Conservation (phyloP, 805 yeast genomes). For the Candida michaelii region DNA sequence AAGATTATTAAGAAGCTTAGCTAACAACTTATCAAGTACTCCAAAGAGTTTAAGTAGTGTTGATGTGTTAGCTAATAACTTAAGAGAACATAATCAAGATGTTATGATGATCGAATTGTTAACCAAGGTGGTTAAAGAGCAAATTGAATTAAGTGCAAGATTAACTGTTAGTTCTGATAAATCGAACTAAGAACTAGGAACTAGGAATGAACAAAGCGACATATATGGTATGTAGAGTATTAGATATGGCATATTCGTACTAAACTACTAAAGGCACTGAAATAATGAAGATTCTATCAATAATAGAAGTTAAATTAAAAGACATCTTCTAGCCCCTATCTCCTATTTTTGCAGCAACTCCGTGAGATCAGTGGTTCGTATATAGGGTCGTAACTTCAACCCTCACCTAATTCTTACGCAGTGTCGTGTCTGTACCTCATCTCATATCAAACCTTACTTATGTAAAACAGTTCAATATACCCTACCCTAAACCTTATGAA, state of each 20-base stretch:
- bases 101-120: conserved; percentile 78
- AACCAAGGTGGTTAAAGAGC: conserved; percentile 81
- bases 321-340: no score
- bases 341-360: no score
- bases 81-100: conserved; percentile 75
- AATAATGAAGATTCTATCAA: no score
- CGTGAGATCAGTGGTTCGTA: no score
- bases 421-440: conserved; percentile 6
- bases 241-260: conserved; percentile 8
- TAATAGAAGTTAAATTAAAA: no score
- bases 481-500: not conserved
- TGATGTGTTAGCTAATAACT: conserved; percentile 55
- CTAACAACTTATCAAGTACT: conserved; percentile 54
- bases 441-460: conserved; percentile 6
- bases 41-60: conserved; percentile 50
- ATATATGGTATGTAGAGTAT: not conserved
- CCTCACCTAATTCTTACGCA: not conserved
- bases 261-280: no score
- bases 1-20: conserved; percentile 65
- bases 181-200: conserved; percentile 20
- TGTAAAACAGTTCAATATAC: not conserved
- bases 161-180: conserved; percentile 49
- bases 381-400: no score
- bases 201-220: not conserved
- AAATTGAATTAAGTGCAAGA: conserved; percentile 75